Percentiles rank a stretch among this genome's conserved stretches.
Evolutionary conservation across 768 basidiomycete species (phyloP).

Genomic region (Trametes punicea): DNA sequence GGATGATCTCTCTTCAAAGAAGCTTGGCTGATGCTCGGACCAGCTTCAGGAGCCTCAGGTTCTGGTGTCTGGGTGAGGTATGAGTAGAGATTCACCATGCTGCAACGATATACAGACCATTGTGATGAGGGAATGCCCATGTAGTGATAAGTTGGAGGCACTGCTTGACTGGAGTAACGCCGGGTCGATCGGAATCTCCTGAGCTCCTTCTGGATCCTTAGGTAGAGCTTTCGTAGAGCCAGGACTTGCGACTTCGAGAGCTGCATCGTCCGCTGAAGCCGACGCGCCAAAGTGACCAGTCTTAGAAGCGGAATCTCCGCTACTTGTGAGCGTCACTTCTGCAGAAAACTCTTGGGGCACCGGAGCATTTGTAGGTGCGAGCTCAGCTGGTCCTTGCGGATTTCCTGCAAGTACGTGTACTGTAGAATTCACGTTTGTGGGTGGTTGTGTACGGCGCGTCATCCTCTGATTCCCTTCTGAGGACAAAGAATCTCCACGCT

Average conservation of each 20-base stretch:
- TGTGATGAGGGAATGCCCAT: slow-evolving; percentile 1
- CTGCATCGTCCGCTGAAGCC: no score
- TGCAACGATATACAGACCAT: slow-evolving; percentile 5
- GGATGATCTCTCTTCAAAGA: slow-evolving; percentile 7
- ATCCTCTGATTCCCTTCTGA: neutral
- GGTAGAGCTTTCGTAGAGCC: neutral
- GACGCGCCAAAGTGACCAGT: no score
- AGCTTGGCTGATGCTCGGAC: neutral
- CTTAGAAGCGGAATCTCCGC: no score
- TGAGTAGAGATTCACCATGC: neutral
- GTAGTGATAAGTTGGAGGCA: neutral
- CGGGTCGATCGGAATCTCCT: slow-evolving; percentile 11
- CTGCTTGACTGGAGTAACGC: neutral
- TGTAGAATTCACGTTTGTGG: no score
- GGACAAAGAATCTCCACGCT: slow-evolving; percentile 7
- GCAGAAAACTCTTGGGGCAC: no score
- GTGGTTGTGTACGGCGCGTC: neutral
- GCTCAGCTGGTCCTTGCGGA: no score
- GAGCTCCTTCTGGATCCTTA: neutral
- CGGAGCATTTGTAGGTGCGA: no score
- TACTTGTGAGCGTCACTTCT: no score
- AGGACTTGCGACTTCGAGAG: no score
- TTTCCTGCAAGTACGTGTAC: no score
- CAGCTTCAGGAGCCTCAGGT: neutral
- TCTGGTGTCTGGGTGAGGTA: slow-evolving; percentile 4